Percentiles rank a stretch among this genome's conserved stretches.
phyloP scores from a whole-genome alignment of 163 green algal species.

The Scenedesmus sp. region DNA sequence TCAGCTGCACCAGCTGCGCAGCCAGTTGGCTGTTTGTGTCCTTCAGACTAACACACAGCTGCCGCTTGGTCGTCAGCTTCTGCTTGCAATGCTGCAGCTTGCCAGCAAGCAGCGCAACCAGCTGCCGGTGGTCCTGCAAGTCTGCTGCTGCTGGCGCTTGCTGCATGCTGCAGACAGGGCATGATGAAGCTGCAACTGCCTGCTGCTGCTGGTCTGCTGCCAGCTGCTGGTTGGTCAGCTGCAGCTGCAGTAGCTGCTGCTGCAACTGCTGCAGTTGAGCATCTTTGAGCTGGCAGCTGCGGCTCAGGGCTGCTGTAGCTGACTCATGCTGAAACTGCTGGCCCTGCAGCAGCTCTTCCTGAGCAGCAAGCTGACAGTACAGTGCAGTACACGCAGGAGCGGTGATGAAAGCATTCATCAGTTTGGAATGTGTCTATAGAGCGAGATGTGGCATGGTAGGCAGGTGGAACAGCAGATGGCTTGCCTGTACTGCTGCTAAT shows the following conservation, averaged over 20 bases:
- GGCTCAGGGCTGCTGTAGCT: neutral
- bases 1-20: conserved; percentile 4
- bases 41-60: neutral
- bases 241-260: neutral
- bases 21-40: neutral
- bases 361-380: neutral
- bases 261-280: conserved; percentile 16
- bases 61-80: neutral
- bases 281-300: neutral
- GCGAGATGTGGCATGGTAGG: too few species aligned
- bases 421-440: too few species aligned
- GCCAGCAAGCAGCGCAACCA: neutral
- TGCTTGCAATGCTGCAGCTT: conserved; percentile 15
- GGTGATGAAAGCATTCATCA: too few species aligned
- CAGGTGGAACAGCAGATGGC: neutral
- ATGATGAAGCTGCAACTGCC: neutral
- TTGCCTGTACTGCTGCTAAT: neutral
- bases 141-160: neutral
- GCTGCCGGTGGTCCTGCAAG: neutral
- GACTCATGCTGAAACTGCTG: neutral
- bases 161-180: neutral
- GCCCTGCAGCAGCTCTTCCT: neutral
- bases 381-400: neutral
- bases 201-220: neutral
- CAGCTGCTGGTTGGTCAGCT: neutral